Conservation (phyloP, 2,329 filamentous ascomycete species). For the Fusarium tupiense region DNA sequence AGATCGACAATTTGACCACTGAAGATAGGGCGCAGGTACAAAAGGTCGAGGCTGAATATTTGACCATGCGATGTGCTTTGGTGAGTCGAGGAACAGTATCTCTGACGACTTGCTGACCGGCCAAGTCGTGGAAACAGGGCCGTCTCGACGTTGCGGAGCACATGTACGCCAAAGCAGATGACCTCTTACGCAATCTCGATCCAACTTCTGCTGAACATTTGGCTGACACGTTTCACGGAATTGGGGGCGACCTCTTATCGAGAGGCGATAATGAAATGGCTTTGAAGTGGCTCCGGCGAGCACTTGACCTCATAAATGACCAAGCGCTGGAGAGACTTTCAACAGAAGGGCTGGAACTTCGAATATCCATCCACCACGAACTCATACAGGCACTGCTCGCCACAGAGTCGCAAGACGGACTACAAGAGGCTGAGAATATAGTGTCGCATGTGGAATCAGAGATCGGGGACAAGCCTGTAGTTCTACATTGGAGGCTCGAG, state of each 20-base stretch:
- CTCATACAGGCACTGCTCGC: constrained; percentile 66
- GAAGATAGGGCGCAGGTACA: constrained; percentile 11
- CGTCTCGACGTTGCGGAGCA: constrained; percentile 81
- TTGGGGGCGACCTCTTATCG: constrained; percentile 69
- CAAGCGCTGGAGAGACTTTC: constrained; percentile 67
- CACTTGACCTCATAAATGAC: constrained; percentile 66
- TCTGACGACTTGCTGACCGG: constrained; percentile 23
- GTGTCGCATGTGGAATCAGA: constrained; percentile 70
- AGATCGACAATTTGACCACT: neutral
- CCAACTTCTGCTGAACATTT: constrained; percentile 66
- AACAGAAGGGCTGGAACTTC: constrained; percentile 69
- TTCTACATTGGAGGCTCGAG: constrained; percentile 75
- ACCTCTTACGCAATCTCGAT: constrained; percentile 53
- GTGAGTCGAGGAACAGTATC: constrained; percentile 55
- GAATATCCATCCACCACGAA: constrained; percentile 72
- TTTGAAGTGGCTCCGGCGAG: constrained; percentile 77
- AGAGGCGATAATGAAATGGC: constrained; percentile 66
- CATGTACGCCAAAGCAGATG: constrained; percentile 72
- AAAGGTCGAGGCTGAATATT: constrained; percentile 68
- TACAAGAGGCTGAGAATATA: constrained; percentile 64
- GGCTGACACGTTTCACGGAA: constrained; percentile 75
- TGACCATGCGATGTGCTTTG: constrained; percentile 71
- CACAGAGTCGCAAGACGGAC: constrained; percentile 54
- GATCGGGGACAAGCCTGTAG: constrained; percentile 70
- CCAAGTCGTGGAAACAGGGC: constrained; percentile 77